Base-by-base conservation (phyloP, 176 grass and related monocot genomes). In the Lolium perenne region DNA sequence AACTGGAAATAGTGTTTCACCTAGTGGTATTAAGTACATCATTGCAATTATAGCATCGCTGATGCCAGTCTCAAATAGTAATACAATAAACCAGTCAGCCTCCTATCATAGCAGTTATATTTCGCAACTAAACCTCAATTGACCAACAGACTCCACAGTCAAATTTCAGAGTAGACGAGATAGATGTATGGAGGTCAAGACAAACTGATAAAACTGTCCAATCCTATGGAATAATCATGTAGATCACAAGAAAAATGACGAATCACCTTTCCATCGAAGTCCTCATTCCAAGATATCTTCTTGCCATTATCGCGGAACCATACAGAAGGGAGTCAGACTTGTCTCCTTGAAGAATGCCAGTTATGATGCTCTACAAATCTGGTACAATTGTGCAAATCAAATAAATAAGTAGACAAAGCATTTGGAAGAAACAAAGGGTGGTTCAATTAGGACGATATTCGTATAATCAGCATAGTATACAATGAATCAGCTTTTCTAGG, bases 291-390 rank as follows among this genome's bases (percentile, higher is more conserved):
- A 80, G 90, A 92, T 81, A 99, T 99, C 86, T 99, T 99, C 88
- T 99, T 99, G 72, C 97, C 97, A 79, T 99, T 99, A 79, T 99
- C 97, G 74, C 97, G 53, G 97, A 99, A 72, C 97, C 97, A 75
- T 99, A 99, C 46, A 99, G 72, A 69, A 99, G 97, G 26, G 97
- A 99, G 83, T 99, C 88, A 0, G 97, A 99, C 80, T 99, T 99
- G 75, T 99, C 97, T 76, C 97, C 97, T 99, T 99, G 97, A 84
- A 99, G 90, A 79, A 99, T 99, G 64, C 97, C 97, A 84, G 97
- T 94, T 87, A 99, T 99, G 77, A 99, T 96, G 75, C 94, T 99
- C 97, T 99, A 87, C 71, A 87, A 72, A 75, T 67, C 55, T 41
- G 76, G 69, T 68, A 77, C 12, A 53, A 21, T 81, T 75, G 26